phyloP scores from a whole-genome alignment of 495 filamentous ascomycete genomes.

The Hamigera avellanea region DNA sequence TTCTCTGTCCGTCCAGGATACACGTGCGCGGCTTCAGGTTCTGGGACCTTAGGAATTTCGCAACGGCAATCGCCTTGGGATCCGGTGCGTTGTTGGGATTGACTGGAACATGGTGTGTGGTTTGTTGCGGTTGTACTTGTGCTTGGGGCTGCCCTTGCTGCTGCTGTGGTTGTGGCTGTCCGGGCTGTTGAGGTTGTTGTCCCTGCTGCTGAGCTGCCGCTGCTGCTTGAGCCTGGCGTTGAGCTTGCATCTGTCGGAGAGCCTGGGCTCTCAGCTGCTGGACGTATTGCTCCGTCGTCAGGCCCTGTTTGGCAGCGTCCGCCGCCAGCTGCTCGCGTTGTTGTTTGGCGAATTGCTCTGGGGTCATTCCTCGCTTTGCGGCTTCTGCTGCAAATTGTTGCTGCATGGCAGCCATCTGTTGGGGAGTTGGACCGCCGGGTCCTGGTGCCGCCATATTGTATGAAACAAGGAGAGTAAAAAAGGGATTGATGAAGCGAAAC shows the following conservation, averaged over 20 bases:
- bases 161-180: slow-evolving; percentile 28
- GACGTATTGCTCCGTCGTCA: slow-evolving; percentile 54
- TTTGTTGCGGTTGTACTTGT: slow-evolving; percentile 25
- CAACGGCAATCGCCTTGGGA: slow-evolving; percentile 79
- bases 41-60: slow-evolving; percentile 77
- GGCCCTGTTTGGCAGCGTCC: slow-evolving; percentile 51
- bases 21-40: slow-evolving; percentile 82
- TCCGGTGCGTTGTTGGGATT: slow-evolving; percentile 64
- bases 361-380: slow-evolving; percentile 61
- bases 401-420: slow-evolving; percentile 78
- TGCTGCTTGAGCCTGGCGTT: slow-evolving; percentile 27
- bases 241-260: slow-evolving; percentile 34
- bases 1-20: slow-evolving; percentile 91
- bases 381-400: slow-evolving; percentile 70
- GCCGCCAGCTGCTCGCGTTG: slow-evolving; percentile 43
- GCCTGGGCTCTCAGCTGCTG: slow-evolving; percentile 48
- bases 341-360: slow-evolving; percentile 57
- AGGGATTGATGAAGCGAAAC: no score
- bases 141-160: slow-evolving; percentile 16
- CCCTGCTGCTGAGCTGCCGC: slow-evolving; percentile 23
- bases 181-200: slow-evolving; percentile 31
- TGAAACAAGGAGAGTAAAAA: slow-evolving; percentile 2
- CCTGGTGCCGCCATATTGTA: slow-evolving; percentile 37
- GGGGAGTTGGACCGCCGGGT: slow-evolving; percentile 57
- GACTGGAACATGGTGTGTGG: slow-evolving; percentile 38